phyloP scores from a whole-genome alignment of 495 filamentous ascomycete genomes.

The Trichoderma virens region DNA sequence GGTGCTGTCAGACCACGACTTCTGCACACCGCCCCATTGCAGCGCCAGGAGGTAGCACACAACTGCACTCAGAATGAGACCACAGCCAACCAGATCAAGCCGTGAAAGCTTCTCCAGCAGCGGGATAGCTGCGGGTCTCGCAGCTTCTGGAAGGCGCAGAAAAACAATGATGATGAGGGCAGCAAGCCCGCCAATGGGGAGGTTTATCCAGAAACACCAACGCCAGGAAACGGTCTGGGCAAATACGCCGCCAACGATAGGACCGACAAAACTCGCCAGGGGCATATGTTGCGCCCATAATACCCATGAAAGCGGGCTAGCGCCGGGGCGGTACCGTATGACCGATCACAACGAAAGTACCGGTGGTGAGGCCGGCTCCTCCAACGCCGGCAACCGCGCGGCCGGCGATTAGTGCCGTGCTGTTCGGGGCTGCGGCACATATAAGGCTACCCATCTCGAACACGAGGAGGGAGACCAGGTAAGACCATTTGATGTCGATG shows the following conservation, averaged over 20 bases:
- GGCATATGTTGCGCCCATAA: conserved; percentile 77
- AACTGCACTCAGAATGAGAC: conserved; percentile 43
- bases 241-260: conserved; percentile 43
- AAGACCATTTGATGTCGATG: conserved; percentile 43
- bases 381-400: conserved; percentile 45
- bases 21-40: conserved; percentile 52
- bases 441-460: conserved; percentile 47
- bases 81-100: conserved; percentile 45
- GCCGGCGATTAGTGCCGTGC: conserved; percentile 44
- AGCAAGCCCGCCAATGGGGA: conserved; percentile 56
- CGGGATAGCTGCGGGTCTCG: conserved; percentile 19
- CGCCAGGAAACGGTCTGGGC: conserved; percentile 39
- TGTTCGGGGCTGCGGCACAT: conserved; percentile 43
- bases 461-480: conserved; percentile 34
- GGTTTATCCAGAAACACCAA: conserved; percentile 53
- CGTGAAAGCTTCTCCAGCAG: conserved; percentile 31
- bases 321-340: conserved; percentile 57
- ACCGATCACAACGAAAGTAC: conserved; percentile 51
- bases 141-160: conserved; percentile 30
- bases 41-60: conserved; percentile 54
- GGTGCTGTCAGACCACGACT: conserved; percentile 40
- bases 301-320: conserved; percentile 62
- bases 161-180: conserved; percentile 48
- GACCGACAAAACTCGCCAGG: conserved; percentile 48
- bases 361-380: conserved; percentile 43